Evolutionary conservation across 805 yeast species (phyloP).

Genomic region (Ogataea populi-albae): DNA sequence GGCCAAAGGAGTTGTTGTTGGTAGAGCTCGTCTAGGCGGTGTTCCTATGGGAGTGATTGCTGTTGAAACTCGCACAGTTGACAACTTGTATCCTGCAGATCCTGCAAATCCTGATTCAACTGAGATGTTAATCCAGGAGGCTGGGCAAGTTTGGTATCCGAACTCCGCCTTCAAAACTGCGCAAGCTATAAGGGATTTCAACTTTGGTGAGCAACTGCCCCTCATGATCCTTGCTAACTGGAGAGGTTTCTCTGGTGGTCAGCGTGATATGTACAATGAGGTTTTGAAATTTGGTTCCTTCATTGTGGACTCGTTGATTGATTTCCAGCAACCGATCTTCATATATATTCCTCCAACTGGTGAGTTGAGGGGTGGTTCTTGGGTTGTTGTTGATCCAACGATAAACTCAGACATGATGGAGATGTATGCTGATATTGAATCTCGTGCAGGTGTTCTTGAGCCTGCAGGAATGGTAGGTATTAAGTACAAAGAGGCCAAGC

Average conservation of each 20-base stretch:
- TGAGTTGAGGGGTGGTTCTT: constrained; percentile 99
- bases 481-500: constrained; percentile 91
- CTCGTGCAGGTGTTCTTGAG: constrained; percentile 97
- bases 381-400: constrained; percentile 99
- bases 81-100: constrained; percentile 92
- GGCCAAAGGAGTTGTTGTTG: constrained; percentile 98
- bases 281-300: constrained; percentile 94
- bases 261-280: constrained; percentile 98
- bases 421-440: constrained; percentile 95
- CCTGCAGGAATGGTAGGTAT: constrained; percentile 99
- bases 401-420: constrained; percentile 98
- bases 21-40: constrained; percentile 98
- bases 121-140: constrained; percentile 84
- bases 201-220: constrained; percentile 97
- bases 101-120: constrained; percentile 97
- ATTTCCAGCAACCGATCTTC: constrained; percentile 93
- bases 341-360: constrained; percentile 98
- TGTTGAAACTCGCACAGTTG: constrained; percentile 88
- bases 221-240: constrained; percentile 97
- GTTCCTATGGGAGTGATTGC: constrained; percentile 98
- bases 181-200: constrained; percentile 96
- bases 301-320: constrained; percentile 96
- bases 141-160: constrained; percentile 99
- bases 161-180: constrained; percentile 99
- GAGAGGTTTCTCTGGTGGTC: constrained; percentile 99